Evolutionary conservation across 1,139 yeast species (phyloP), one percentile per base, ranked within the genome.

Genomic region (Tardiomyces depauwii): DNA sequence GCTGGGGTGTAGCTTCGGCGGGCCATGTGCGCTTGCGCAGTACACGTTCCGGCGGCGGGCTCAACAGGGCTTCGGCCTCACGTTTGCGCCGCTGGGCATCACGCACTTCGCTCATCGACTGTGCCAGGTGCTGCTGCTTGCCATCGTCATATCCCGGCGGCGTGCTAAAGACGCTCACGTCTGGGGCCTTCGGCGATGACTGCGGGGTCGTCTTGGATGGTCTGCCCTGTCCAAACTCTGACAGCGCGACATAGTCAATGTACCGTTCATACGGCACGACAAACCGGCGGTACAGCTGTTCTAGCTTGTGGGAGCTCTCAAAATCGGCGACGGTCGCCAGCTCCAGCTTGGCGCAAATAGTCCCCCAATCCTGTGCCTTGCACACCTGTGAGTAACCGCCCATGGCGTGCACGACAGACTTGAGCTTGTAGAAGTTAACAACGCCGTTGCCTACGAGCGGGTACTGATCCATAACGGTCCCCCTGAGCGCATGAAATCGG

Each of bases 251-350:
- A 39, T 43, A 48, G 3, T 33, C 53, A 2, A 61, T 46, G 46
- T 56, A 64, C 9, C 44, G 39, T 42, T 63, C 67, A 45, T 60
- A 65, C 1, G 69, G 69, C 39, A 53, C 46, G 13, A 64, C 53
- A 39, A 53, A 52, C 21, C 49, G 48, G 33, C 48, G 55, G 44
- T 62, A 63, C 27, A 49, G 41, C 9, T 27, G 14, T 13, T 41
- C 33, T 16, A 56, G 40, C n/a, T 42, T 28, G 19, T 41, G 27
- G 12, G 53, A 49, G 23, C 49, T 46, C 12, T 36, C 43, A 9
- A 18, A 14, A 30, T 49, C 53, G 30, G 52, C 51, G 33, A 42
- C 25, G 5, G 48, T 49, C 16, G 53, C 45, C n/a, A 50, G 46
- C 21, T 51, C 54, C 27, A 54, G 45, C 30, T 39, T 40, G 18